Percentiles rank a stretch among this genome's conserved stretches.
Evolutionary conservation across 1,139 yeast genomes (phyloP).

Genomic region (Sugiyamaella novakii): DNA sequence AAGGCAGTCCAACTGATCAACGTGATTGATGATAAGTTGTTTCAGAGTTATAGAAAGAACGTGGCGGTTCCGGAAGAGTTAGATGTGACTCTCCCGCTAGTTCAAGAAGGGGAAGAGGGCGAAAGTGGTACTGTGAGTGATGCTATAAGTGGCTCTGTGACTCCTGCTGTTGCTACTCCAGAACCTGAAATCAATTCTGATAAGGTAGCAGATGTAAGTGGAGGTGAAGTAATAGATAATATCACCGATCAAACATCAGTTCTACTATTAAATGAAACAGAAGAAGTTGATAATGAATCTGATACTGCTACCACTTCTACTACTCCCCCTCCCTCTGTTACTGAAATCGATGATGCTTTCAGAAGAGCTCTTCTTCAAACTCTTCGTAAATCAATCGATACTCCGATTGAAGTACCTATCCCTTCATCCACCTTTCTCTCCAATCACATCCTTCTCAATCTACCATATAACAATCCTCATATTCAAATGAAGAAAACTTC

Average conservation of each 20-base stretch:
- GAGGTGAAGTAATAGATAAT: background rate
- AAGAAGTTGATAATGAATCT: background rate
- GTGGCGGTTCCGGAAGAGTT: conserved; percentile 24
- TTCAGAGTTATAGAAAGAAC: conserved; percentile 31
- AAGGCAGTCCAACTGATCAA: conserved; percentile 44
- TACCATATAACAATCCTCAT: conserved; percentile 62
- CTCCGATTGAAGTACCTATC: conserved; percentile 59
- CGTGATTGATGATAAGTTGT: conserved; percentile 45
- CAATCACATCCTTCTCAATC: conserved; percentile 63
- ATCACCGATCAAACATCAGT: background rate
- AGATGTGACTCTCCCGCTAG: conserved; percentile 1
- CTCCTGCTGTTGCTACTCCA: too few relatives aligned
- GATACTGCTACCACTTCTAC: conserved; percentile 38
- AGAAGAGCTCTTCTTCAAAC: conserved; percentile 69
- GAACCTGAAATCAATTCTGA: background rate
- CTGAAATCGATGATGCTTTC: conserved; percentile 78
- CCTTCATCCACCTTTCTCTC: conserved; percentile 74
- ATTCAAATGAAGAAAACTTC: conserved; percentile 78
- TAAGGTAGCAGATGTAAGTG: background rate
- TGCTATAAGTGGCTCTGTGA: background rate
- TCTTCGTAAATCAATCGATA: conserved; percentile 57
- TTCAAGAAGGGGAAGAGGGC: background rate
- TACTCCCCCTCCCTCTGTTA: conserved; percentile 49
- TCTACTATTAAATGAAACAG: background rate
- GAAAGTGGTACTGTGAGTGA: background rate